Conservation (phyloP, 2,329 filamentous ascomycete genomes). For the Orbilia oligospora region DNA sequence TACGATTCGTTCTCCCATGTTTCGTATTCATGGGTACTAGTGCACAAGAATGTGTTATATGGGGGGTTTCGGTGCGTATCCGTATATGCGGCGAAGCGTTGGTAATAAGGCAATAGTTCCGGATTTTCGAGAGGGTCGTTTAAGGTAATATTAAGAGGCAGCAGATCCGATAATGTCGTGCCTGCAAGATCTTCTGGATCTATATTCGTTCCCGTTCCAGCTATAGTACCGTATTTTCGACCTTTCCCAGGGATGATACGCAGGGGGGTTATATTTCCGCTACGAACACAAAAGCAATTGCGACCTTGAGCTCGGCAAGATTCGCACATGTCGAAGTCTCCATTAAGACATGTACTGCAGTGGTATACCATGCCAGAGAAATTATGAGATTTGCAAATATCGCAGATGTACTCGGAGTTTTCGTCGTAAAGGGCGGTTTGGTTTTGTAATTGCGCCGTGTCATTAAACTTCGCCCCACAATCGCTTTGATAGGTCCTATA, state of each 20-base stretch:
- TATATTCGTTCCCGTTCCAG: neutral
- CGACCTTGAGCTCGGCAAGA: slow-evolving; percentile 7
- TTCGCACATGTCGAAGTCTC: slow-evolving; percentile 44
- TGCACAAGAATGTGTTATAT: slow-evolving; percentile 27
- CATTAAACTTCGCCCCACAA: neutral
- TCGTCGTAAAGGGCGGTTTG: slow-evolving; percentile 26
- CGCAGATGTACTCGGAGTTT: slow-evolving; percentile 38
- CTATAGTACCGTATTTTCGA: slow-evolving; percentile 6
- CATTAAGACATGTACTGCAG: slow-evolving; percentile 19
- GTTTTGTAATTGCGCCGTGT: neutral
- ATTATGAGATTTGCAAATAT: slow-evolving; percentile 36
- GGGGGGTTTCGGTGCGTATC: slow-evolving; percentile 25
- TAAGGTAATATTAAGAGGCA: neutral
- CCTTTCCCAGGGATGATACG: slow-evolving; percentile 26
- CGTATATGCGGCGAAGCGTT: slow-evolving; percentile 8
- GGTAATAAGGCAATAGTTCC: slow-evolving; percentile 22
- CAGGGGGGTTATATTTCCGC: neutral
- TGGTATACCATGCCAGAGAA: slow-evolving; percentile 32
- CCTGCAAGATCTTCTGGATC: slow-evolving; percentile 20
- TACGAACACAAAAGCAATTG: slow-evolving; percentile 25
- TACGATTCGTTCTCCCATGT: slow-evolving; percentile 22
- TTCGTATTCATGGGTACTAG: slow-evolving; percentile 8
- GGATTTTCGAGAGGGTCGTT: slow-evolving; percentile 20
- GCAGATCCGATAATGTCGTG: slow-evolving; percentile 1
- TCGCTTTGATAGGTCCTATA: neutral